Evolutionary conservation across 371 early-diverging fungal species (phyloP), one percentile per base, ranked within the genome.

Genomic region (Saksenaea oblongispora): DNA sequence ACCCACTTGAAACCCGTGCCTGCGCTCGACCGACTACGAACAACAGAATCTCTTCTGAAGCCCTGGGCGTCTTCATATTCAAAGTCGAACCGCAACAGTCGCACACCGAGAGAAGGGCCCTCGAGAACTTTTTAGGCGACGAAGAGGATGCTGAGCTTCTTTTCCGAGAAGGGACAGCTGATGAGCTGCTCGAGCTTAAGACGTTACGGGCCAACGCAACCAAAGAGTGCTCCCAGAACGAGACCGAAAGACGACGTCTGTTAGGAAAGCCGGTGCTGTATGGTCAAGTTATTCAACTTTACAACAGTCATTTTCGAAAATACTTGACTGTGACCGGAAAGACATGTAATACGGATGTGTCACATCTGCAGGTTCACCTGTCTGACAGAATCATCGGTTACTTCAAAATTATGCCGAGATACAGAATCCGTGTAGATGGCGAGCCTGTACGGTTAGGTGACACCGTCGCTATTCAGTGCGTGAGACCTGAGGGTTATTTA

Each of bases 391-490:
- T 67, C 2, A 69, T 77, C 22, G 76, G 77, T n/a, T 75, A 71
- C 54, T 86, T 86, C 64, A 67, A 75, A 39, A 83, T 86, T 58
- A 65, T 84, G 62, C 87, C 87, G 14, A 72, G 80, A n/a, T 83
- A 79, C 54, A 42, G 82, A 3, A 84, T 86, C 54, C 70, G 84
- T 11, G 80, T 80, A 10, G 85, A 84, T 27, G 85, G 87, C 15
- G 87, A 86, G 61, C 75, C 77, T 27, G 80, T 86, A 1, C 71
- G 81, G 5, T 54, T 82, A 9, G 80, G 80, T 13, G 86, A 86
- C 22, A 76, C 77, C 1, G 65, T 86, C 7, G 80, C 84, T 9
- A 67, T 86, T 15, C 78, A 82, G 54, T 84, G 79, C 53, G 66
- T 84, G n/a, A 65, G 75, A 31, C 80, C 82, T 4, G 87, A 83